phyloP scores from a whole-genome alignment of 2,329 filamentous ascomycete species.

The Bipolaris oryzae region DNA sequence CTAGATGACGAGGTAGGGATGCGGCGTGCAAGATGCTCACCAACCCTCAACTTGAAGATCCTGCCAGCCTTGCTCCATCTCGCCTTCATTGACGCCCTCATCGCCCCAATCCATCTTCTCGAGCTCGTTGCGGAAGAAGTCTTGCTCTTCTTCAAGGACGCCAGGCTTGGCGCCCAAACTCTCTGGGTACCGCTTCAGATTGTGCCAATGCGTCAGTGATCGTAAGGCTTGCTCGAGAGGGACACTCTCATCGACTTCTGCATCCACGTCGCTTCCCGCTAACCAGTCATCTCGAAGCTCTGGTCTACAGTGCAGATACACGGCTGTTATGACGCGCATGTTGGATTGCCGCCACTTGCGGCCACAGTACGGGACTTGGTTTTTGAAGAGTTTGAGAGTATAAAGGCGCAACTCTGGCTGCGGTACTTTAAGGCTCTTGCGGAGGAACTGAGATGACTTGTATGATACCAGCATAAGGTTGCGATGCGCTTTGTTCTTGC shows the following conservation, averaged over 20 bases:
- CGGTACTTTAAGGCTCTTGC: constrained; percentile 88
- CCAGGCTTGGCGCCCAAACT: constrained; percentile 64
- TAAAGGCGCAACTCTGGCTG: constrained; percentile 88
- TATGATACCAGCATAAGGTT: constrained; percentile 94
- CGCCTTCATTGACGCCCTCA: constrained; percentile 31
- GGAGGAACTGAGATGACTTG: constrained; percentile 90
- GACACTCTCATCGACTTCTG: constrained; percentile 89
- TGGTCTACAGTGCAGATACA: constrained; percentile 91
- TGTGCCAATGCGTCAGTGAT: constrained; percentile 93
- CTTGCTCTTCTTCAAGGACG: constrained; percentile 53
- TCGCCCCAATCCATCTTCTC: constrained; percentile 57
- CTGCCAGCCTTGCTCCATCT: constrained; percentile 29
- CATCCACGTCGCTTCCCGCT: constrained; percentile 86
- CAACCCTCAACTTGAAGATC: constrained; percentile 40
- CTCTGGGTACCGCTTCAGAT: constrained; percentile 80
- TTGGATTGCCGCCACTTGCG: constrained; percentile 98
- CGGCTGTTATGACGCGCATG: constrained; percentile 97
- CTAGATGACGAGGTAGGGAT: background rate
- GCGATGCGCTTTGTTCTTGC: constrained; percentile 92
- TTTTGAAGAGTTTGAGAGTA: constrained; percentile 97
- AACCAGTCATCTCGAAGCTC: constrained; percentile 96
- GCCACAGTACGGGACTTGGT: constrained; percentile 96
- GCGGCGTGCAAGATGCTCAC: constrained; percentile 23
- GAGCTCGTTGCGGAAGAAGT: constrained; percentile 57
- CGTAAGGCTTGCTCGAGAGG: constrained; percentile 90